Base-by-base conservation (phyloP, 2,329 filamentous ascomycete genomes). In the Aspergillus niger region DNA sequence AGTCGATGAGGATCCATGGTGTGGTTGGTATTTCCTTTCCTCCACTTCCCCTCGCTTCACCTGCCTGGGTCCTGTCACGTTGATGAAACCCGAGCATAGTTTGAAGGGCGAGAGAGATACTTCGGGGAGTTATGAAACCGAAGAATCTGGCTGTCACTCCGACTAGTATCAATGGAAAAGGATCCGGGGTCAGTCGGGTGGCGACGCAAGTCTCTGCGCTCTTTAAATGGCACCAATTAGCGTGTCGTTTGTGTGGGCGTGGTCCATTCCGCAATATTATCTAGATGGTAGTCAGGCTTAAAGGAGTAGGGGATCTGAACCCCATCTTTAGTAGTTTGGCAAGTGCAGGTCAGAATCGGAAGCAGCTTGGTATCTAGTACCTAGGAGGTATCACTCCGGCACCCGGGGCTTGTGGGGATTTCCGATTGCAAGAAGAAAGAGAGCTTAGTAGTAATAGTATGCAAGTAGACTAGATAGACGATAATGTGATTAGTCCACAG, bases 271-370 rank as follows among this genome's bases (percentile, higher is more conserved):
- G 53, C 26, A 30, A 30, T 32, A 32, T 50, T 50, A 28, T 17
- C 47, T 30, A 50, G 47, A n/a, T 30, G 15, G 47, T 24, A 50
- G 47, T 30, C 26, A 8, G 26, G 47, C 47, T 30, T 2, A 50
- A 50, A 50, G 47, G 47, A 50, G 26, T 50, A 50, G 47, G 26
- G 26, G 47, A 50, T 50, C 47, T 50, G 47, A 50, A 50, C 47
- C 47, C 47, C 47, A 50, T 50, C 47, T 32, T 50, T 32, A 24
- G 47, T 36, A 15, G 11, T 13, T 36, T 4, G 32, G 11, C 32
- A 36, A 36, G 11, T 15, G 11, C 11, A 11, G 47, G 47, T 32
- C 15, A 6, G 32, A 17, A 7, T 13, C 8, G 44, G 13, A 5
- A 32, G 6, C 24, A 30, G n/a, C n/a, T 30, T 30, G 44, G 44